These are phyloP conservation scores for Zygoascus flipseniorum DNA, from an alignment of 805 yeast species.

Conservation along the genomic window DNA sequence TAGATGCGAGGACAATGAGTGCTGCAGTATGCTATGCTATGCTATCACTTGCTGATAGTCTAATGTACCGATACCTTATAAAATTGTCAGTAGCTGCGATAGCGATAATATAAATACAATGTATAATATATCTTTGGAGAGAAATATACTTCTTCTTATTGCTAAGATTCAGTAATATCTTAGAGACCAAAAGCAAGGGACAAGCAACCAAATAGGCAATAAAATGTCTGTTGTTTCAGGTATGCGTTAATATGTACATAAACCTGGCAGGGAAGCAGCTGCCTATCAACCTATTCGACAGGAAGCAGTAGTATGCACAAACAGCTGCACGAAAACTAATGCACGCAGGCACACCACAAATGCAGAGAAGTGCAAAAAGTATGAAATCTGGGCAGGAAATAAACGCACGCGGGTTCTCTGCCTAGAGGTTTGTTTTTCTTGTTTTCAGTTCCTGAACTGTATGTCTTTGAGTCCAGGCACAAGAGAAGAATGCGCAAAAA, in stretches of 20 bases:
- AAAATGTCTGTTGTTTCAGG: background rate
- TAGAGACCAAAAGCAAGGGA: background rate
- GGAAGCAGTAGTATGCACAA: background rate
- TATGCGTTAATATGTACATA: background rate
- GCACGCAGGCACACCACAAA: background rate
- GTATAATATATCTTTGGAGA: background rate
- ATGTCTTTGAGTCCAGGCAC: background rate
- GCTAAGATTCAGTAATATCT: background rate
- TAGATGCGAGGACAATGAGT: too few species aligned
- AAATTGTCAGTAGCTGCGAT: background rate
- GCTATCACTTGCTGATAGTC: background rate
- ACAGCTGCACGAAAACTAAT: background rate
- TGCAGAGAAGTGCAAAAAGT: background rate
- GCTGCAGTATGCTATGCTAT: too few species aligned
- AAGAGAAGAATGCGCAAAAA: background rate
- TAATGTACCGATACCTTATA: background rate
- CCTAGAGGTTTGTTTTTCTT: background rate
- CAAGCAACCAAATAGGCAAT: background rate
- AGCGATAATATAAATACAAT: background rate
- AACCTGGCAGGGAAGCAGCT: background rate
- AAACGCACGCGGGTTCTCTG: background rate
- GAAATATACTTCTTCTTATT: background rate
- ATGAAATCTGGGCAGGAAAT: background rate
- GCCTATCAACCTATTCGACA: background rate
- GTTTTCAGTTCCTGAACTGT: background rate